Conservation (phyloP, 257 asterid genomes). For the Solanum neorickii region DNA sequence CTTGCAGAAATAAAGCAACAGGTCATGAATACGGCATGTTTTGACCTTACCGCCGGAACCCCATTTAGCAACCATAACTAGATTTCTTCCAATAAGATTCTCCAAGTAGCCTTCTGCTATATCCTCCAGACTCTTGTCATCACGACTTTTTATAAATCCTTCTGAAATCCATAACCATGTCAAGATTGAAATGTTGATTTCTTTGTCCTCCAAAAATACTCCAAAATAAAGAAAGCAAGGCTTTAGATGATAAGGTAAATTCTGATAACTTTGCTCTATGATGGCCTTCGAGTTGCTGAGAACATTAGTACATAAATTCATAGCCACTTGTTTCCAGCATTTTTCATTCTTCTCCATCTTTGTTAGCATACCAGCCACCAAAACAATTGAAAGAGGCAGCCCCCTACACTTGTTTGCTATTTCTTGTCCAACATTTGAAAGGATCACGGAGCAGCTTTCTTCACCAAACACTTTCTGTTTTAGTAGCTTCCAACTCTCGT, state of each 20-base stretch:
- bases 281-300: background rate
- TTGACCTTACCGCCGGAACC: background rate
- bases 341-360: background rate
- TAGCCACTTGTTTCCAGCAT: background rate
- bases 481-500: background rate
- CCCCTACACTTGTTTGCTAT: conserved; percentile 5
- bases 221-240: conserved; percentile 15
- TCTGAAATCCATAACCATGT: conserved; percentile 15
- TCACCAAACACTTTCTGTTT: background rate
- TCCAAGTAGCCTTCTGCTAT: conserved; percentile 10
- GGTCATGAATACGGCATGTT: conserved; percentile 10
- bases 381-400: conserved; percentile 1
- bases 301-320: background rate
- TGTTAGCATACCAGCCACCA: conserved; percentile 7
- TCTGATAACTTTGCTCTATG: conserved; percentile 7
- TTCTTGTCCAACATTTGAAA: background rate
- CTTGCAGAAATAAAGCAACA: conserved; percentile 6
- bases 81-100: conserved; percentile 8
- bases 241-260: conserved; percentile 7
- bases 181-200: background rate
- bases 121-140: conserved; percentile 4
- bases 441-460: background rate
- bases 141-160: background rate
- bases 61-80: background rate
- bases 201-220: conserved; percentile 4